Conservation (phyloP, 2,329 filamentous ascomycete genomes). For the Ambrosiella xylebori region DNA sequence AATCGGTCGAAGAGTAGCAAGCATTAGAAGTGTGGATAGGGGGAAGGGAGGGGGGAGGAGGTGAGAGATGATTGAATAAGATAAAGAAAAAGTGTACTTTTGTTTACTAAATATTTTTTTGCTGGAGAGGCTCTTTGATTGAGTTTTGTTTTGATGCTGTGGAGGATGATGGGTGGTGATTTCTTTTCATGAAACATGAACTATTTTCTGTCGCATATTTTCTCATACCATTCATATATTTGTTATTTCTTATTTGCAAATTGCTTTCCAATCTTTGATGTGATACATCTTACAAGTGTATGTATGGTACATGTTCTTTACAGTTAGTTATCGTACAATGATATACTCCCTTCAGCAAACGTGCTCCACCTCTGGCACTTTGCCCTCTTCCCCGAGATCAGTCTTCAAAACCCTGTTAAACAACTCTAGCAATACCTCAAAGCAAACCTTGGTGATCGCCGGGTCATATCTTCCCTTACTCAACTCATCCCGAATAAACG, state of each 20-base stretch:
- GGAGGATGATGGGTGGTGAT: background rate
- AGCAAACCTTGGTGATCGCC: constrained; percentile 70
- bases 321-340: background rate
- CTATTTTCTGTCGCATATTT: constrained; percentile 7
- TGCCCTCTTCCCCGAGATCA: constrained; percentile 56
- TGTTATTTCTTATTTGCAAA: constrained; percentile 9
- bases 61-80: background rate
- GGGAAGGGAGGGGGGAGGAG: background rate
- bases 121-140: background rate
- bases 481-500: constrained; percentile 83
- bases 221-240: constrained; percentile 10
- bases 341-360: constrained; percentile 36
- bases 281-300: background rate
- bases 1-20: constrained; percentile 10
- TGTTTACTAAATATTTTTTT: background rate
- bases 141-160: background rate
- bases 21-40: background rate
- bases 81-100: background rate
- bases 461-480: constrained; percentile 91
- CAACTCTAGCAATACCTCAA: constrained; percentile 74
- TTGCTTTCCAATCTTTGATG: background rate
- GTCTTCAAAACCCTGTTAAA: constrained; percentile 64
- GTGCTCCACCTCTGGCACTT: constrained; percentile 48
- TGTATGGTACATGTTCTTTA: background rate
- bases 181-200: constrained; percentile 3